phyloP scores from a whole-genome alignment of 768 basidiomycete species.

The Boletus vermiculosoides region DNA sequence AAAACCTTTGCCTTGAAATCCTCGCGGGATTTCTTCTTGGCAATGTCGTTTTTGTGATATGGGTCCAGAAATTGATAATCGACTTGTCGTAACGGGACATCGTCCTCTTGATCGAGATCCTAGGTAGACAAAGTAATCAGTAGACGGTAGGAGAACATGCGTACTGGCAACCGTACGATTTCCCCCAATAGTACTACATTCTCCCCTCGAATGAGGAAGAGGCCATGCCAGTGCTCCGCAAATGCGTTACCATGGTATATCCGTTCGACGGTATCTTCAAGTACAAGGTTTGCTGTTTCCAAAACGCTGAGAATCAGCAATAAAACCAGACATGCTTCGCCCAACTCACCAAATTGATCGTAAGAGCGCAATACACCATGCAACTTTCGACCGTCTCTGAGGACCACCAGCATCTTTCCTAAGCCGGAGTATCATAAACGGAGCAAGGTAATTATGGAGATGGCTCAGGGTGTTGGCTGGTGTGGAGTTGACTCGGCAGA shows the following conservation, averaged over 20 bases:
- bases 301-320: slow-evolving; percentile 3
- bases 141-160: slow-evolving; percentile 2
- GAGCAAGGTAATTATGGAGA: slow-evolving; percentile 41
- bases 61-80: slow-evolving; percentile 68
- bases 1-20: slow-evolving; percentile 80
- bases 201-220: slow-evolving; percentile 95
- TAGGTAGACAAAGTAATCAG: slow-evolving; percentile 31
- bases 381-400: slow-evolving; percentile 94
- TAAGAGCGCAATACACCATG: slow-evolving; percentile 96
- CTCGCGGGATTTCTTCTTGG: slow-evolving; percentile 76
- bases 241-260: slow-evolving; percentile 88
- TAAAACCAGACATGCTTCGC: background rate
- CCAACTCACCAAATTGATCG: slow-evolving; percentile 90
- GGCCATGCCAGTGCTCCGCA: slow-evolving; percentile 84
- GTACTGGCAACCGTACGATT: slow-evolving; percentile 62
- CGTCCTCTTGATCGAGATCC: slow-evolving; percentile 94
- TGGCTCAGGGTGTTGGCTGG: slow-evolving; percentile 48
- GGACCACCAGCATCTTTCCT: slow-evolving; percentile 99
- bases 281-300: slow-evolving; percentile 85
- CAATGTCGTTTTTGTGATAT: slow-evolving; percentile 71
- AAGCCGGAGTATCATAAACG: slow-evolving; percentile 24
- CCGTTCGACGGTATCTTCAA: slow-evolving; percentile 93
- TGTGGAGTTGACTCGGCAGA: slow-evolving; percentile 52
- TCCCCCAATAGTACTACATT: slow-evolving; percentile 97
- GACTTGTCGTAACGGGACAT: slow-evolving; percentile 73